These are phyloP conservation scores for Limnomonas spitsbergensis DNA, from an alignment of 139 green algal genomes.

Conservation along the genomic window DNA sequence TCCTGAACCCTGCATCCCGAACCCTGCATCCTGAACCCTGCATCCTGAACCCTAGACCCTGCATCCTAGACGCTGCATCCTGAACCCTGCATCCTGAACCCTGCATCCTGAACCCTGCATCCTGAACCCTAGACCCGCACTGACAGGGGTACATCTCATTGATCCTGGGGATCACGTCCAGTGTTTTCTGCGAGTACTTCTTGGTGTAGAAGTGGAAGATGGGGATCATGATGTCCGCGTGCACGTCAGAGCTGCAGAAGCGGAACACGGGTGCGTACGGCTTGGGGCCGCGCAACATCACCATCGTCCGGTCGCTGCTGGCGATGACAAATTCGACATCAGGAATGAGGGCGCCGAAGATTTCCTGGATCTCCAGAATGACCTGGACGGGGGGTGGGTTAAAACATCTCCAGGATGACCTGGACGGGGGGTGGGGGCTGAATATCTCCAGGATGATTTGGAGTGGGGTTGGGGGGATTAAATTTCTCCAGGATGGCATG, in stretches of 20 bases:
- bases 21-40: neutral
- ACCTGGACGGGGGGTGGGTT: slow-evolving; percentile 4
- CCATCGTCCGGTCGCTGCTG: slow-evolving; percentile 27
- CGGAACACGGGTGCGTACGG: slow-evolving; percentile 17
- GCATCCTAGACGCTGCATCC: too few relatives aligned
- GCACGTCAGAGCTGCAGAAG: slow-evolving; percentile 25
- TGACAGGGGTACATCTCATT: slow-evolving; percentile 27
- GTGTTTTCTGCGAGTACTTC: slow-evolving; percentile 32
- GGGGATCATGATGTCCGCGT: slow-evolving; percentile 31
- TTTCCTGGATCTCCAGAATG: slow-evolving; percentile 29
- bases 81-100: too few relatives aligned
- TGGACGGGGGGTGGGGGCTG: too few relatives aligned
- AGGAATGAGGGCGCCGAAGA: slow-evolving; percentile 36
- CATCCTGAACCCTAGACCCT: neutral
- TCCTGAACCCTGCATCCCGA: neutral
- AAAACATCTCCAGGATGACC: too few relatives aligned
- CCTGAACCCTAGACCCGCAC: neutral
- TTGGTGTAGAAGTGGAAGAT: slow-evolving; percentile 51
- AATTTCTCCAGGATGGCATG: neutral
- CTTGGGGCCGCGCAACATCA: slow-evolving; percentile 22
- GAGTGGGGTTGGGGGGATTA: neutral
- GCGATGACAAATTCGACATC: slow-evolving; percentile 43
- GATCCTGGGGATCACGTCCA: slow-evolving; percentile 4
- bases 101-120: too few relatives aligned
- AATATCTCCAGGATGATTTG: neutral